Evolutionary conservation across 306 rosid genomes (phyloP).

Genomic region (Quercus ilex): DNA sequence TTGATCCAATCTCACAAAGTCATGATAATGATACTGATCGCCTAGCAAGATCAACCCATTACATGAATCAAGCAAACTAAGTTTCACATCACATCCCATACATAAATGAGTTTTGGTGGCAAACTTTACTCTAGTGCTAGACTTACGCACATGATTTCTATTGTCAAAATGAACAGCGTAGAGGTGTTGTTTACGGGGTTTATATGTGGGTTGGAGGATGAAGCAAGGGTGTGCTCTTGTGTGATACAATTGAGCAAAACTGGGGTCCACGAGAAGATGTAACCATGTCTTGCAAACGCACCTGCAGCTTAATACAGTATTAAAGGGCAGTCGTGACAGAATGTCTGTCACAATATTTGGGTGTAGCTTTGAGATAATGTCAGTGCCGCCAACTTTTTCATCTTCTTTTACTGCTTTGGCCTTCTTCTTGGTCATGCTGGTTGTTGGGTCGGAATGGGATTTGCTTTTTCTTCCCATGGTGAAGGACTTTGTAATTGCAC

Average conservation of each 20-base stretch:
- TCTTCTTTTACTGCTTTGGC: too few species aligned
- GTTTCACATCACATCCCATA: neutral
- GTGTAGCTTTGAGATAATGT: too few species aligned
- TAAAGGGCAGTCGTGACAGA: neutral
- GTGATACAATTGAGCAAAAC: neutral
- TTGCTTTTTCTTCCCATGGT: too few species aligned
- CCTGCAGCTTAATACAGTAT: neutral
- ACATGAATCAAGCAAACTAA: neutral
- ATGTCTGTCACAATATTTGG: neutral
- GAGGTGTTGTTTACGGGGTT: neutral
- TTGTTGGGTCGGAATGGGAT: too few species aligned
- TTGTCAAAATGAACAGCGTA: neutral
- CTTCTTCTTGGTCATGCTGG: too few species aligned
- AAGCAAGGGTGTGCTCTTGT: neutral
- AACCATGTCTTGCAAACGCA: neutral
- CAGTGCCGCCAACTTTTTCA: too few species aligned
- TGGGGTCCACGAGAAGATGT: neutral
- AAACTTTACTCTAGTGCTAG: neutral
- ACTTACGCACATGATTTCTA: neutral
- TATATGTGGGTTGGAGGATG: neutral
- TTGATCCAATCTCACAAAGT: neutral
- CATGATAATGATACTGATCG: rapidly evolving
- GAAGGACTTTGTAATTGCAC: too few species aligned
- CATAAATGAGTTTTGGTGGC: neutral
- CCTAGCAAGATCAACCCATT: neutral